These are phyloP conservation scores for Tephrocybe sp. DNA, from an alignment of 768 basidiomycete genomes.

Conservation along the genomic window DNA sequence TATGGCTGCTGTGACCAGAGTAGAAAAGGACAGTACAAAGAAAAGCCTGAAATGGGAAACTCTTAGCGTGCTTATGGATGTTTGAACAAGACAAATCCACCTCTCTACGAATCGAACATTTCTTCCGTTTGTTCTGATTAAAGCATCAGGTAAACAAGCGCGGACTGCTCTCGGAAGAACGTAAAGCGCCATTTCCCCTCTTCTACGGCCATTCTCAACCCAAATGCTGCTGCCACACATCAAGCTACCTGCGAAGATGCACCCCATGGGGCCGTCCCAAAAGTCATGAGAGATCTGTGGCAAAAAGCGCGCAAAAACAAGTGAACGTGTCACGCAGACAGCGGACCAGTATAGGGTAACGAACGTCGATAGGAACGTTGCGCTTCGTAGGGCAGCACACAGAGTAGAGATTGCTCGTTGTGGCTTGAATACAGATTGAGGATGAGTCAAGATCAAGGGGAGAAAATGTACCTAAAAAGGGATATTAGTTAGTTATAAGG, in stretches of 20 bases:
- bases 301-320: constrained; percentile 59
- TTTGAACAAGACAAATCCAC: constrained; percentile 33
- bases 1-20: constrained; percentile 58
- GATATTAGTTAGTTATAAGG: background rate
- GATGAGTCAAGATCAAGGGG: constrained; percentile 60
- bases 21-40: constrained; percentile 63
- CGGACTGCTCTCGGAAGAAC: constrained; percentile 71
- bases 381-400: constrained; percentile 57
- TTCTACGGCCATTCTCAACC: constrained; percentile 67
- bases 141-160: constrained; percentile 55
- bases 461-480: constrained; percentile 61
- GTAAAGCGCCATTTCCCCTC: constrained; percentile 80
- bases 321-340: constrained; percentile 68
- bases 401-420: constrained; percentile 39
- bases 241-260: constrained; percentile 63
- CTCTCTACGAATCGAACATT: constrained; percentile 48
- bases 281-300: constrained; percentile 71
- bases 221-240: constrained; percentile 75
- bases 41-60: constrained; percentile 37
- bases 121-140: constrained; percentile 42
- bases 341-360: constrained; percentile 67
- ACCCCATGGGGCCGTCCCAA: constrained; percentile 77
- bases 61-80: background rate
- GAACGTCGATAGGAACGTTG: constrained; percentile 71
- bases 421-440: constrained; percentile 46